phyloP scores from a whole-genome alignment of 1,284 basidiomycete species.

The Singerocomus inundabilis region DNA sequence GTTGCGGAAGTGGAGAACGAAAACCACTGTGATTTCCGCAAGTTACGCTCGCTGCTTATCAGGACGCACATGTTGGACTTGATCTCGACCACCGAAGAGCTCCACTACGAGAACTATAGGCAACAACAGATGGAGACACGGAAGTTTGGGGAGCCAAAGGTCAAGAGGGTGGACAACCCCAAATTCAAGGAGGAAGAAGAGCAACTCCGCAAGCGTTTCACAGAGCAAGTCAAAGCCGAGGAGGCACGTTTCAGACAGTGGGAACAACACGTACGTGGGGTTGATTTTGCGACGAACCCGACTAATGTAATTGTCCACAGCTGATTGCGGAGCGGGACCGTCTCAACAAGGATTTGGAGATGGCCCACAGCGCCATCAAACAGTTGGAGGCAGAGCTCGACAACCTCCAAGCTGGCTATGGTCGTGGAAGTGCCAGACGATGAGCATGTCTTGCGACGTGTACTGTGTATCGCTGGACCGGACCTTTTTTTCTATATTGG shows the following conservation, averaged over 20 bases:
- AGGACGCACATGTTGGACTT: slow-evolving; percentile 99
- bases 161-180: slow-evolving; percentile 98
- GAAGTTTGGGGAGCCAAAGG: slow-evolving; percentile 98
- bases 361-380: slow-evolving; percentile 91
- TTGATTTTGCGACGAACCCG: slow-evolving; percentile 1
- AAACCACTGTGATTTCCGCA: slow-evolving; percentile 99
- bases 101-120: slow-evolving; percentile 97
- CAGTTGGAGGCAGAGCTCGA: slow-evolving; percentile 87
- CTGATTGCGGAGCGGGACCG: slow-evolving; percentile 95
- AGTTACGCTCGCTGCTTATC: slow-evolving; percentile 93
- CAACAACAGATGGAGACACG: slow-evolving; percentile 99
- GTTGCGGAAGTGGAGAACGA: slow-evolving; percentile 99
- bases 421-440: slow-evolving; percentile 70
- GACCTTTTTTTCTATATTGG: neutral
- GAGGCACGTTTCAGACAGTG: slow-evolving; percentile 98
- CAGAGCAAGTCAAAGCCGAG: slow-evolving; percentile 99
- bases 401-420: slow-evolving; percentile 84
- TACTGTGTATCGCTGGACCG: slow-evolving; percentile 4
- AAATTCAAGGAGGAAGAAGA: slow-evolving; percentile 99
- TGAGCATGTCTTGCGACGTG: slow-evolving; percentile 33
- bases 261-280: slow-evolving; percentile 88
- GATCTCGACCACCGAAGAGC: slow-evolving; percentile 93
- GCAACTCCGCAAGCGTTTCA: slow-evolving; percentile 93
- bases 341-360: slow-evolving; percentile 95
- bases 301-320: slow-evolving; percentile 41